Conservation (phyloP, 2,329 filamentous ascomycete species). For the Leptodontidium sp. region DNA sequence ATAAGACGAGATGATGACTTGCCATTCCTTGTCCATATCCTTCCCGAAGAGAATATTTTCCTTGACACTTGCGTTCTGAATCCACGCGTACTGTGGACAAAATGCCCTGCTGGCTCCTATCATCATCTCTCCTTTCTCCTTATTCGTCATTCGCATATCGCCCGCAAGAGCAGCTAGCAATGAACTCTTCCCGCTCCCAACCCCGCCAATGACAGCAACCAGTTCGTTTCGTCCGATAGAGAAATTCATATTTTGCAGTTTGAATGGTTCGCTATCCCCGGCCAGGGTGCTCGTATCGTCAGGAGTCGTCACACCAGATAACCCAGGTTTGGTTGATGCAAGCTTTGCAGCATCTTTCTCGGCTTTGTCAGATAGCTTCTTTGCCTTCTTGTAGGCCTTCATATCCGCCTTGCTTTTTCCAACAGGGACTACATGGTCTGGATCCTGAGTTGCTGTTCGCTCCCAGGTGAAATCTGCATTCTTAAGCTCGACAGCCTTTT, state of each 20-base stretch:
- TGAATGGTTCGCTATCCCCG: conserved; percentile 70
- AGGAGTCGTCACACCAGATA: conserved; percentile 55
- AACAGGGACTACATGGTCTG: conserved; percentile 48
- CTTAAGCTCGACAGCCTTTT: conserved; percentile 75
- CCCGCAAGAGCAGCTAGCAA: conserved; percentile 88
- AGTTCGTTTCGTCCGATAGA: conserved; percentile 77
- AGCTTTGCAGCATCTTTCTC: conserved; percentile 53
- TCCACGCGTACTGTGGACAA: conserved; percentile 97
- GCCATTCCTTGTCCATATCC: conserved; percentile 75
- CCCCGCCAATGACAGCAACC: conserved; percentile 85
- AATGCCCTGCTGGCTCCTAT: conserved; percentile 86
- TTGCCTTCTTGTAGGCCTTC: conserved; percentile 50
- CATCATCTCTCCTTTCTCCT: conserved; percentile 75
- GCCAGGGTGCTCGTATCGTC: conserved; percentile 63
- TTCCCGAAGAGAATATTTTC: conserved; percentile 95
- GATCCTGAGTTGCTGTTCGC: conserved; percentile 63
- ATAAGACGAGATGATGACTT: conserved; percentile 48
- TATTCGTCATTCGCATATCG: conserved; percentile 75
- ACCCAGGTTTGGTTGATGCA: conserved; percentile 44
- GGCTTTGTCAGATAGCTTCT: conserved; percentile 53
- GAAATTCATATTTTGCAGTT: conserved; percentile 73
- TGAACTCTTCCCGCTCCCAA: conserved; percentile 90
- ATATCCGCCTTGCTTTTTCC: conserved; percentile 53
- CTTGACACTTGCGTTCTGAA: conserved; percentile 87
- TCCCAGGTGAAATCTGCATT: conserved; percentile 91